phyloP scores from a whole-genome alignment of 805 yeast species.

The Lachancea thermotolerans region DNA sequence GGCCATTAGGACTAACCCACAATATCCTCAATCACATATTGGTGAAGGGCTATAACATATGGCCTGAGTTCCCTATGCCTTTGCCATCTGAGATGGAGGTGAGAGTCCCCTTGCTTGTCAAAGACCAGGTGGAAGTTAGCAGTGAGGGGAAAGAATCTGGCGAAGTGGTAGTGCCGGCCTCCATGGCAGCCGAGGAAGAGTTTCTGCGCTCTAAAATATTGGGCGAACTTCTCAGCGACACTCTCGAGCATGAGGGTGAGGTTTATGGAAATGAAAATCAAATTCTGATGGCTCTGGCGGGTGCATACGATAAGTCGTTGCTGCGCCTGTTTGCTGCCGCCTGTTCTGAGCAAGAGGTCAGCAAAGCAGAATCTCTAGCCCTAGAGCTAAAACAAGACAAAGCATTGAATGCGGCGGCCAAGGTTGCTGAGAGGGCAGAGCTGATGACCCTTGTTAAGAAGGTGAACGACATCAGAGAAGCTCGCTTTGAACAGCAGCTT shows the following conservation, averaged over 20 bases:
- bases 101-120: constrained; percentile 50
- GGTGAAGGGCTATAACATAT: constrained; percentile 55
- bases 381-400: constrained; percentile 65
- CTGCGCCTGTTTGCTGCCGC: constrained; percentile 67
- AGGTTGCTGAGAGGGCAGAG: constrained; percentile 72
- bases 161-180: constrained; percentile 24
- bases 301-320: constrained; percentile 67
- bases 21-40: constrained; percentile 70
- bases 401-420: constrained; percentile 76
- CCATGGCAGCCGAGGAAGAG: constrained; percentile 50
- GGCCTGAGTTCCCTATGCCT: constrained; percentile 81
- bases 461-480: constrained; percentile 48
- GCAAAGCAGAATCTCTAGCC: constrained; percentile 65
- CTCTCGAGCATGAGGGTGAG: constrained; percentile 41
- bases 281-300: constrained; percentile 44
- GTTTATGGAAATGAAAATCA: constrained; percentile 43
- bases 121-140: constrained; percentile 26
- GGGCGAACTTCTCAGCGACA: constrained; percentile 57
- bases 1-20: constrained; percentile 80
- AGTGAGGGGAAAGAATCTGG: constrained; percentile 18
- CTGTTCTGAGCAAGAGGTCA: constrained; percentile 57
- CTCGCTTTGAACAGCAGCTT: constrained; percentile 25
- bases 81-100: constrained; percentile 74
- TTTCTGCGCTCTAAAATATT: constrained; percentile 53
- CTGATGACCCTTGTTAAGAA: constrained; percentile 45